Evolutionary conservation across 306 rosid species (phyloP), one percentile per base, ranked within the genome.

Genomic region (Cyamopsis tetragonoloba): DNA sequence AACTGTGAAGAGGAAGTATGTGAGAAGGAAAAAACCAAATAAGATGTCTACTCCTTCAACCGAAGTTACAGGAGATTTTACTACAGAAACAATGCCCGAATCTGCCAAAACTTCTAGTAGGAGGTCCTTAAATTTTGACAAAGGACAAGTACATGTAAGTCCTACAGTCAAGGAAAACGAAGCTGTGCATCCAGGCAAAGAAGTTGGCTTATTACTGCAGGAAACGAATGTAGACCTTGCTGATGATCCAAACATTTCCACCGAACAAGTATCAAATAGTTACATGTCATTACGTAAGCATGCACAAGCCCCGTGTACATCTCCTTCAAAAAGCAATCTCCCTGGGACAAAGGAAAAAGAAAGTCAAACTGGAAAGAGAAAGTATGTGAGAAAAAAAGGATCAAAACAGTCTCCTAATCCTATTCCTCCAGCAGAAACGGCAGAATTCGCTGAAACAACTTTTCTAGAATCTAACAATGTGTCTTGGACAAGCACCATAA

Each of bases 361-460:
- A 58, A 78, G 65, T 38, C 46, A 55, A 44, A 67, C 68, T 19
- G 66, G 7, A 28, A 80, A 71, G 79, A 75, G 85, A 55, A 79
- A 50, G 78, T 83, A 83, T 67, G 72, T 62, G 26, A 81, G 87
- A 77, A 83, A 43, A 78, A 85, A 83, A 39, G 31, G 19, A 62
- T 7, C 28, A 28, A 61, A 71, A n/a, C 83, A 74, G 28, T 24
- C 77, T n/a, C n/a, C n/a, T n/a, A n/a, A n/a, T 35, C 46, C 69
- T 37, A 66, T 80, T 60, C 24, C 76, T 23, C 68, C 63, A 46
- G 51, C 71, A 28, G 65, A 73, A 58, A 70, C 41, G 78, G 58
- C 53, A 30, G 71, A 61, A 57, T 34, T 35, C 24, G 30, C 63
- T 20, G 74, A 74, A 39, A 42, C 46, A 54, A 44, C 72, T 42